A percentile compares a stretch with the other conserved stretches of the same genome.
Conservation (phyloP, 768 basidiomycete species). For the Suillus lakei region DNA sequence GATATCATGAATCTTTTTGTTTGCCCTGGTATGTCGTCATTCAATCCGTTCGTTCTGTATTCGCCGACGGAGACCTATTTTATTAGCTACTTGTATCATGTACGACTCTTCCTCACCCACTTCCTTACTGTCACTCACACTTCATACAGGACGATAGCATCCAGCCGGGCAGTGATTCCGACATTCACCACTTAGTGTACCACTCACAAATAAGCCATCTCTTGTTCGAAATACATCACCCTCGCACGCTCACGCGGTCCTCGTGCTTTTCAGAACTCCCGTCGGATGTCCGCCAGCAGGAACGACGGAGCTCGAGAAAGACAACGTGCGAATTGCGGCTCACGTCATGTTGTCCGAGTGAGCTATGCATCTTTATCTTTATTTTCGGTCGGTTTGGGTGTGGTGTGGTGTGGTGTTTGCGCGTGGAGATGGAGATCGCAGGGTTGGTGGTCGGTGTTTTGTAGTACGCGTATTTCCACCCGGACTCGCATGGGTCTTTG, state of each 20-base stretch:
- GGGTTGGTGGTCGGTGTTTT: no score
- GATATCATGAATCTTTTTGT: neutral
- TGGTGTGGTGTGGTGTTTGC: no score
- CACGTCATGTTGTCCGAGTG: neutral
- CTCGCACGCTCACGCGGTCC: neutral
- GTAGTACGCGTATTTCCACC: no score
- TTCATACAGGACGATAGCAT: neutral
- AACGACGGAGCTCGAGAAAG: neutral
- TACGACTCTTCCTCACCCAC: neutral
- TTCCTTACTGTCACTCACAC: no score
- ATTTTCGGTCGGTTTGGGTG: neutral
- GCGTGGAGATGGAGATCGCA: no score
- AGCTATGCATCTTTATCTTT: neutral
- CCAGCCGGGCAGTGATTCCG: neutral
- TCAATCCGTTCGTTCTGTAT: neutral
- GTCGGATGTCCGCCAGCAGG: neutral
- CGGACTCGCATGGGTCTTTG: no score
- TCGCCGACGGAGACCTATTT: neutral
- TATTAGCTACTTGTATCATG: neutral
- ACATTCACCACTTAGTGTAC: neutral
- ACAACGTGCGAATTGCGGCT: neutral
- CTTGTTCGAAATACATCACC: neutral
- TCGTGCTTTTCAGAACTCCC: neutral
- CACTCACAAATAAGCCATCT: neutral
- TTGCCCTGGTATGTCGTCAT: neutral